These are phyloP conservation scores for Calonectria henricotiae DNA, from an alignment of 2,329 filamentous ascomycete genomes.

Conservation along the genomic window DNA sequence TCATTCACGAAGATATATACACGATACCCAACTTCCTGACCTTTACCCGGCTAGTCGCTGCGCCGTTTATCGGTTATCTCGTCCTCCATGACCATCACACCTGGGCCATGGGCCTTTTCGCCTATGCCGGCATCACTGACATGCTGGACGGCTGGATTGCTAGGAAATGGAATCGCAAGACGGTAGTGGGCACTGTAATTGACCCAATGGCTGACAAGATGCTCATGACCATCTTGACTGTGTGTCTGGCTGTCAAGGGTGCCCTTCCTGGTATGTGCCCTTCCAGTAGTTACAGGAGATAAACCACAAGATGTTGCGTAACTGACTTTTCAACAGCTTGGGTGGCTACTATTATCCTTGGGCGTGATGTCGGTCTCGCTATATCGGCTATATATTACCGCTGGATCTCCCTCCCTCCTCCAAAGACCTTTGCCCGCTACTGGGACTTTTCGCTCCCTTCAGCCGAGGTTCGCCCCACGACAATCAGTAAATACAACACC, in stretches of 20 bases:
- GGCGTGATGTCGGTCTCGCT: constrained; percentile 86
- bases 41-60: constrained; percentile 85
- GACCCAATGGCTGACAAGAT: constrained; percentile 98
- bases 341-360: constrained; percentile 91
- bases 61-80: constrained; percentile 90
- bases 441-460: constrained; percentile 97
- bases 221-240: constrained; percentile 93
- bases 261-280: constrained; percentile 79
- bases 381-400: constrained; percentile 95
- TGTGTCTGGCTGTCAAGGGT: constrained; percentile 87
- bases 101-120: constrained; percentile 88
- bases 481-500: constrained; percentile 93
- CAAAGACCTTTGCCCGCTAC: constrained; percentile 92
- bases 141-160: constrained; percentile 96
- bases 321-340: constrained; percentile 72
- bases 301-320: constrained; percentile 3
- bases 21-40: constrained; percentile 96
- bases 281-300: neutral
- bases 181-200: constrained; percentile 94
- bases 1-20: constrained; percentile 87
- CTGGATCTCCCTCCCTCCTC: constrained; percentile 93
- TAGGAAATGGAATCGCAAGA: constrained; percentile 87
- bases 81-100: constrained; percentile 87
- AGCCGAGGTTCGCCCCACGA: constrained; percentile 87
- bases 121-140: constrained; percentile 93